phyloP scores from a whole-genome alignment of 306 rosid genomes.

The Fragaria vesca region DNA sequence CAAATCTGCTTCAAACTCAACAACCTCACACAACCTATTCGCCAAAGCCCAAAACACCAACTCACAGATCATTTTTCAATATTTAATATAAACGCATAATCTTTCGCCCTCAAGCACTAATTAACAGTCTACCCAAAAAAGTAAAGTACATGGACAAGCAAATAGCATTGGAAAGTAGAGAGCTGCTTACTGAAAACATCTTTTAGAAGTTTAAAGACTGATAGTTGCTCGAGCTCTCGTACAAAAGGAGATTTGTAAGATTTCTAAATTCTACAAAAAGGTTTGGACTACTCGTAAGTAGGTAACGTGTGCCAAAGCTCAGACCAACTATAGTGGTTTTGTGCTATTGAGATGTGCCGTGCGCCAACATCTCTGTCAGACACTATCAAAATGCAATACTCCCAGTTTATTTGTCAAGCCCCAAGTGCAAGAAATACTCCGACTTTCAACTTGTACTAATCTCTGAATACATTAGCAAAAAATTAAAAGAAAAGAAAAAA shows the following conservation, averaged over 20 bases:
- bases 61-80: constrained; percentile 18
- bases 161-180: not conserved
- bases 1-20: constrained; percentile 18
- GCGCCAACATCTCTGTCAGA: too few species aligned
- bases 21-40: not conserved
- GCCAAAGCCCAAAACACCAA: constrained; percentile 11
- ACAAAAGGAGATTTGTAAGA: not conserved
- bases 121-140: constrained; percentile 21
- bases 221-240: not conserved
- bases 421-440: constrained; percentile 45
- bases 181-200: not conserved
- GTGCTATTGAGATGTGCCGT: too few species aligned
- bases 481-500: too few species aligned
- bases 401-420: too few species aligned
- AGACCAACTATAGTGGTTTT: too few species aligned
- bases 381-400: too few species aligned
- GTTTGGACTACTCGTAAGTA: not conserved
- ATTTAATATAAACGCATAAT: constrained; percentile 13
- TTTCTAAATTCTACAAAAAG: too few species aligned
- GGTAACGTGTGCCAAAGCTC: too few species aligned
- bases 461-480: constrained; percentile 19
- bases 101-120: constrained; percentile 16
- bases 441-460: constrained; percentile 62
- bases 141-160: not conserved
- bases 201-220: not conserved